Evolutionary conservation across 345 rosid genomes (phyloP), one percentile per base, ranked within the genome.

Genomic region (Lepidium africanum): DNA sequence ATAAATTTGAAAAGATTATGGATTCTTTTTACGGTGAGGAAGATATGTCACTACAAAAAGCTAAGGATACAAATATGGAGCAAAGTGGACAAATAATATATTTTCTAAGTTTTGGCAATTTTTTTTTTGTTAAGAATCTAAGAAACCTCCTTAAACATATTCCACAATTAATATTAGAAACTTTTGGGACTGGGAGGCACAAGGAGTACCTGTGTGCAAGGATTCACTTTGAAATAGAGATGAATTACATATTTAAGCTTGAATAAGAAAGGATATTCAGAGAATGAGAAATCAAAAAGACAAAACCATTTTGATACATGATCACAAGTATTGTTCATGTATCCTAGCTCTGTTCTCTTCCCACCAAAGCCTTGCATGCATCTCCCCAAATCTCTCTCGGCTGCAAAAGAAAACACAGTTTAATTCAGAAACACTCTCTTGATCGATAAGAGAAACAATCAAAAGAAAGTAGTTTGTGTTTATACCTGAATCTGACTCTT

Each of bases 311-410:
- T 41, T 9, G 35, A 57, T 73, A 14, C 59, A 21, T 21, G 23
- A 21, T 89, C 69, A 88, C 81, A 94, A 82, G 90, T 87, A 94
- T 15, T 83, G 96, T 75, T 90, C 88, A 33, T 90, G 96, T 79
- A 94, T 87, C 85, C 99, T 82, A 47, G 89, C 91, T 43, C 97
- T 81, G 72, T 94, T 94, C 80, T 94, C 96, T 80, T 94, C 99
- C 99, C 99, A 94, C 99, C 99, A 90, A 6, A 94, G 16, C 65
- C 92, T 85, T 39, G 99, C 99, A 43, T 94, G 99, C 91, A 87
- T 81, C 83, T 94, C 99, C 53, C 96, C 95, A 0, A 94, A 94
- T 83, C 67, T 87, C 70, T 94, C 97, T 63, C 99, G 99, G 83
- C 99, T 58, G 40, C 51, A 12, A 33, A 58, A 14, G 7, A 49